These are phyloP conservation scores for Erysiphe neolycopersici DNA, from an alignment of 2,329 filamentous ascomycete genomes.

Conservation along the genomic window DNA sequence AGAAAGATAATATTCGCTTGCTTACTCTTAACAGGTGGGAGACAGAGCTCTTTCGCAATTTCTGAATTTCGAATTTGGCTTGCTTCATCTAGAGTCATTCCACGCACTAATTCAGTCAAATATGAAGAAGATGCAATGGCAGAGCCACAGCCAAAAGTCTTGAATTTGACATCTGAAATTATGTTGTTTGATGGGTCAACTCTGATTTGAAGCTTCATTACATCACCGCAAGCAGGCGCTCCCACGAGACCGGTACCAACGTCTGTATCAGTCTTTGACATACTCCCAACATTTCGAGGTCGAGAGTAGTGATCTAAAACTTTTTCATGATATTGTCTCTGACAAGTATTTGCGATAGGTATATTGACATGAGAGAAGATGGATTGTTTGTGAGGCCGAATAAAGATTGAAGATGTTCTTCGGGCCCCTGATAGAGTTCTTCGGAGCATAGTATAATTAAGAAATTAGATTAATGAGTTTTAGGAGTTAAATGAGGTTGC, in stretches of 20 bases:
- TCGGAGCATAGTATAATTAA: not conserved
- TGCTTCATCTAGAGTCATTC: constrained; percentile 91
- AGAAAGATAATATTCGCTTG: constrained; percentile 8
- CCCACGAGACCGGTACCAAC: constrained; percentile 81
- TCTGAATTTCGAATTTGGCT: constrained; percentile 86
- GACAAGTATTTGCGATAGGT: constrained; percentile 7
- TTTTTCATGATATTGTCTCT: constrained; percentile 14
- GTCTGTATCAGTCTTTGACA: constrained; percentile 53
- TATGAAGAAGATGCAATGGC: constrained; percentile 92
- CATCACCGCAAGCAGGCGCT: constrained; percentile 74
- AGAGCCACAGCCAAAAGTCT: constrained; percentile 85
- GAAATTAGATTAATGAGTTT: no score
- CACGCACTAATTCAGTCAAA: constrained; percentile 76
- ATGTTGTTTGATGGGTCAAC: constrained; percentile 71
- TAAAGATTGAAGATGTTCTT: constrained; percentile 6
- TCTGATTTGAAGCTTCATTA: constrained; percentile 84
- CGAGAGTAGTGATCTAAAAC: constrained; percentile 60
- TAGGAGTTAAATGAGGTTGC: no score
- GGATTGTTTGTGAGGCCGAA: constrained; percentile 8
- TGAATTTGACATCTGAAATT: constrained; percentile 90
- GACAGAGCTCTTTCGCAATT: constrained; percentile 84
- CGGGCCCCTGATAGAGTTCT: not conserved
- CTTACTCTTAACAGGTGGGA: constrained; percentile 68
- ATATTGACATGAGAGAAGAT: constrained; percentile 6
- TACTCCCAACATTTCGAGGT: constrained; percentile 53